Evolutionary conservation across 805 yeast genomes (phyloP), one percentile per base, ranked within the genome.

Genomic region (Candida broadrunensis): DNA sequence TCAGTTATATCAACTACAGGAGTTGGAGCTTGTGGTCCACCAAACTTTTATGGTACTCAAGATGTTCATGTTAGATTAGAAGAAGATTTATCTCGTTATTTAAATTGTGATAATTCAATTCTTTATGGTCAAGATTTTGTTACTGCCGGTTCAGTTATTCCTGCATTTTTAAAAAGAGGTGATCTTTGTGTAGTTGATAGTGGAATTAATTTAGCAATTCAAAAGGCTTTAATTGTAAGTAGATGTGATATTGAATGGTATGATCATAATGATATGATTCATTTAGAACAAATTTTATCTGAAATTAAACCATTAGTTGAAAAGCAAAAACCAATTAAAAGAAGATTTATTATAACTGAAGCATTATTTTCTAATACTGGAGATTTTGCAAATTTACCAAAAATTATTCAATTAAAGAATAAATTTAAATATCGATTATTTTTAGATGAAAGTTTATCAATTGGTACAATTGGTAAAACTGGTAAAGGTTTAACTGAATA

Each of bases 1-100:
- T 59, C 68, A 23, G 72, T 80, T 17, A 80, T 93, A 45, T 70
- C 71, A 35, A 71, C 72, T 43, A 80, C 85, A 44, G 99, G 99
- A 58, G 97, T 93, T 38, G 99, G 99, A 48, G 91, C 97, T 1
- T 93, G 99, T 71, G 97, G 98, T 31, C 98, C 99, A 4, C 95
- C 97, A 33, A 95, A 96, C 42, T 93, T 93, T 55, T 93, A 90
- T 61, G 99, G 99, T 46, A 85, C 89, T 45, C 96, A 89, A 63
- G 96, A 89, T 58, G 88, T 83, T 33, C 99, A 93, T 58, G 82
- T 81, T 41, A 75, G 83, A 52, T 72, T 87, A 42, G 95, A 89
- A 60, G 80, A 80, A 52, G 85, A 81, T 46, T 64, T 93, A 44
- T 81, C 97, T 11, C 60, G 70, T 24, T 91, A 81, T 56, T 78